Conservation (phyloP, 441 rosid species). For the Syzygium syzygioides region DNA sequence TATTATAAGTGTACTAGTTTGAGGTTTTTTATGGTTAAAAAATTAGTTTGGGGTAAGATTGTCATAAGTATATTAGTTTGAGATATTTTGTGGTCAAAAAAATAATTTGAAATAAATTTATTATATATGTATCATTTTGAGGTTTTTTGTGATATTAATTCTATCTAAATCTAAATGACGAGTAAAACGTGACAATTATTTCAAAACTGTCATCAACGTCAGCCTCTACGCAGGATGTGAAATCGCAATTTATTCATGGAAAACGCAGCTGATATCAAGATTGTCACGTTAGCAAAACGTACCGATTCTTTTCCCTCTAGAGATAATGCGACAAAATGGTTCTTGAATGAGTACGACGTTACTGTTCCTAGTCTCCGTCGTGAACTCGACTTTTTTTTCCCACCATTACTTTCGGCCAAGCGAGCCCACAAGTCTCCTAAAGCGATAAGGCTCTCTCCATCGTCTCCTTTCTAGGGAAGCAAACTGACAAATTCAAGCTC, state of each 20-base stretch:
- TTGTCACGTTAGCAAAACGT: neutral
- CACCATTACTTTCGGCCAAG: neutral
- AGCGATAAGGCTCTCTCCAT: neutral
- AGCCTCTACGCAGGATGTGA: neutral
- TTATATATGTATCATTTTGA: too few species aligned
- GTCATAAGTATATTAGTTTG: too few species aligned
- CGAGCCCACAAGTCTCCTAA: neutral
- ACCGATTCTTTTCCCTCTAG: neutral
- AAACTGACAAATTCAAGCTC: neutral
- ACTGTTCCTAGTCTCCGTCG: neutral
- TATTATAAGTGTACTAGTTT: too few species aligned
- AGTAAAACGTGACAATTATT: neutral
- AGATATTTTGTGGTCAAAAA: too few species aligned
- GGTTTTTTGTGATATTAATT: accelerated
- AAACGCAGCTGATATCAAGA: too few species aligned
- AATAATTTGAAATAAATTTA: too few species aligned
- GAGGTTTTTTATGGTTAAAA: too few species aligned
- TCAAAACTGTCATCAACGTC: neutral
- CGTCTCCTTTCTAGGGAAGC: neutral
- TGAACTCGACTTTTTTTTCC: neutral
- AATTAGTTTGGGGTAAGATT: too few species aligned
- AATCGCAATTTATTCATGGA: neutral
- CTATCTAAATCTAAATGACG: too few species aligned
- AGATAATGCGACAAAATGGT: neutral
- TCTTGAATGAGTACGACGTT: neutral